phyloP scores from a whole-genome alignment of 2,329 filamentous ascomycete genomes.

The Fusarium sp. region DNA sequence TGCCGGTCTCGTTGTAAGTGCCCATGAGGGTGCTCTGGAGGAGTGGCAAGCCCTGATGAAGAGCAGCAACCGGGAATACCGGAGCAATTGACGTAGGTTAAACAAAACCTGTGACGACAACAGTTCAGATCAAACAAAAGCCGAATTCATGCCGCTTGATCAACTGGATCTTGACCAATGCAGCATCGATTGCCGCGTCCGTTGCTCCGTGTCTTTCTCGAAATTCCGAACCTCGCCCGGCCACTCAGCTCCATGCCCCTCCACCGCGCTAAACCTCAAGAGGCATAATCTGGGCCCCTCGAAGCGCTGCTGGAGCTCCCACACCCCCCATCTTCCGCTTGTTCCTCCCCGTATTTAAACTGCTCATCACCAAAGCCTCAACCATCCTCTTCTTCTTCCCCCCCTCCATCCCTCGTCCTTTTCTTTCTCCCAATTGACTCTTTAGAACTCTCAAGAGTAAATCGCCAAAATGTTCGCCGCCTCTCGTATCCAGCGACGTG shows the following conservation, averaged over 20 bases:
- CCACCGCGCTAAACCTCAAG: slow-evolving; percentile 12
- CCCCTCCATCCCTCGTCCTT: slow-evolving; percentile 35
- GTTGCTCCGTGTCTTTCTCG: slow-evolving; percentile 36
- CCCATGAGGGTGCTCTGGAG: neutral
- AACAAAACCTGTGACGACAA: neutral
- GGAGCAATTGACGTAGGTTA: neutral
- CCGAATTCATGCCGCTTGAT: neutral
- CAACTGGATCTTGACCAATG: neutral
- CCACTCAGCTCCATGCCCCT: slow-evolving; percentile 27
- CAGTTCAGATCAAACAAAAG: neutral
- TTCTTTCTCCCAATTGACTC: slow-evolving; percentile 38
- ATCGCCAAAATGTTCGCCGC: slow-evolving; percentile 77
- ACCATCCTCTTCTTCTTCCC: slow-evolving; percentile 36
- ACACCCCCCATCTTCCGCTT: slow-evolving; percentile 32
- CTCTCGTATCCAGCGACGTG: slow-evolving; percentile 77
- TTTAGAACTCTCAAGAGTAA: slow-evolving; percentile 35
- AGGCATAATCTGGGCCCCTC: slow-evolving; percentile 13
- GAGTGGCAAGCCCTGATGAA: neutral
- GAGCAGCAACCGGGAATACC: neutral
- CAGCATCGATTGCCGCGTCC: neutral
- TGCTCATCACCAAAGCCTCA: slow-evolving; percentile 37
- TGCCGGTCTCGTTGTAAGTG: slow-evolving; percentile 6
- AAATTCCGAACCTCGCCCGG: slow-evolving; percentile 44
- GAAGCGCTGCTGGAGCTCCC: slow-evolving; percentile 23
- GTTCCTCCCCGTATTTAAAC: slow-evolving; percentile 42